Percentiles rank a stretch among this genome's conserved stretches.
Evolutionary conservation across 108 stramenopile species (phyloP).

Genomic region (Mayamaea pseudoterrestris): DNA sequence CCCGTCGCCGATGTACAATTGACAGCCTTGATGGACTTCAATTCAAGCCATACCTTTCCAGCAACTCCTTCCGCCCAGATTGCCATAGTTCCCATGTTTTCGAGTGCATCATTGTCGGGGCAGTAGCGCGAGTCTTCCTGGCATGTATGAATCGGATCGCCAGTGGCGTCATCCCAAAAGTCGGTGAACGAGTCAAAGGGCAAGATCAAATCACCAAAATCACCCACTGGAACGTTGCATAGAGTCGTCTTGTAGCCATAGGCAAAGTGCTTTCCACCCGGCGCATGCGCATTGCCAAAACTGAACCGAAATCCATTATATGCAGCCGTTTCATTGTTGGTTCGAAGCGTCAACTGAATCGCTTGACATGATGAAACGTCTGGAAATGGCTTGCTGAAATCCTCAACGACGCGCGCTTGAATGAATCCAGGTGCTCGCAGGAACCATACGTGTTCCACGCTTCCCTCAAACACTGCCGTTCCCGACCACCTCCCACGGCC

Average conservation of each 20-base stretch:
- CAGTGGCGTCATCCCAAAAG: constrained; percentile 34
- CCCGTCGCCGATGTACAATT: constrained; percentile 26
- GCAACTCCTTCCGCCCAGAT: constrained; percentile 44
- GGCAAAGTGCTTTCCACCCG: constrained; percentile 18
- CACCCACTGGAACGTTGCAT: constrained; percentile 3
- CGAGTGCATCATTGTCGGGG: constrained; percentile 13
- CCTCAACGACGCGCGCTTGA: constrained; percentile 6
- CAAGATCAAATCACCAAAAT: constrained; percentile 3
- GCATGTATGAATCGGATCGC: constrained; percentile 18
- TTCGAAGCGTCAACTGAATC: constrained; percentile 8
- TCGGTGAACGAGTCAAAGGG: constrained; percentile 23
- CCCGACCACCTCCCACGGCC: no score
- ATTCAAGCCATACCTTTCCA: constrained; percentile 22
- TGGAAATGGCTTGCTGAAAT: constrained; percentile 11
- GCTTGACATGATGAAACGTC: constrained; percentile 24
- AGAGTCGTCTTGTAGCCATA: constrained; percentile 28
- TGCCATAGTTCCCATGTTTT: constrained; percentile 28
- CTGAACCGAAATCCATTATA: constrained; percentile 26
- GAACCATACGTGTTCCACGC: constrained; percentile 25
- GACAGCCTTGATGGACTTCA: constrained; percentile 18
- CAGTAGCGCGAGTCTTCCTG: constrained; percentile 19
- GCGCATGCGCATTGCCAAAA: constrained; percentile 27
- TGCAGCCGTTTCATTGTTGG: constrained; percentile 3
- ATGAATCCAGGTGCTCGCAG: constrained; percentile 39
- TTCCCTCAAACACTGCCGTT: constrained; percentile 23